A percentile compares a stretch with the other conserved stretches of the same genome.
Conservation (phyloP, 768 basidiomycete species). For the Antrodiella citrinella region DNA sequence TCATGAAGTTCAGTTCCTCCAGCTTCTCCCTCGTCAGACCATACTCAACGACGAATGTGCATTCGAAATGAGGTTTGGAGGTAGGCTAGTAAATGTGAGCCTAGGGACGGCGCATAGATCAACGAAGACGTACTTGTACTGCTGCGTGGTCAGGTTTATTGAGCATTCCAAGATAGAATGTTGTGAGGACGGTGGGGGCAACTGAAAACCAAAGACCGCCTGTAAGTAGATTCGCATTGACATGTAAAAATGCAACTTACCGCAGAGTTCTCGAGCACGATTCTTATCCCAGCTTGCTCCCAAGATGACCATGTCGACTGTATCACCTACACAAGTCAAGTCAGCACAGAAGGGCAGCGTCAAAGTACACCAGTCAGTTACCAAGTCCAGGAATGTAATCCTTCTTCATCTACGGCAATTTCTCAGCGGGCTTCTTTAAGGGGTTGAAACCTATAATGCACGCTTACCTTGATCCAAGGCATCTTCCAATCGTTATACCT, state of each 20-base stretch:
- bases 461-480: constrained; percentile 74
- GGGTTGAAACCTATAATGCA: not conserved
- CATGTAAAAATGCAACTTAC: constrained; percentile 28
- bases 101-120: constrained; percentile 36
- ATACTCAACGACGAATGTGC: constrained; percentile 73
- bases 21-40: constrained; percentile 60
- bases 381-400: constrained; percentile 86
- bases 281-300: constrained; percentile 77
- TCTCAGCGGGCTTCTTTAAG: not conserved
- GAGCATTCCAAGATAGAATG: constrained; percentile 70
- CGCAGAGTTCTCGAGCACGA: constrained; percentile 68
- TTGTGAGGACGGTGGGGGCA: constrained; percentile 62
- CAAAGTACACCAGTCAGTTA: too few species aligned
- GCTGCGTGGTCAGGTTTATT: constrained; percentile 42
- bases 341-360: too few species aligned
- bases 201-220: constrained; percentile 34
- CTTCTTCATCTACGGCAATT: constrained; percentile 48
- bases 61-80: constrained; percentile 51
- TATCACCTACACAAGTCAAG: constrained; percentile 42
- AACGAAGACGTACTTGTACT: too few species aligned
- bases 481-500: constrained; percentile 52
- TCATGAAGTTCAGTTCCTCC: constrained; percentile 63
- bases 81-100: constrained; percentile 33
- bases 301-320: constrained; percentile 68
- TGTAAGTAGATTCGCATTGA: too few species aligned